phyloP scores from a whole-genome alignment of 164 flowering plant genomes.

The Amborella trichopoda region DNA sequence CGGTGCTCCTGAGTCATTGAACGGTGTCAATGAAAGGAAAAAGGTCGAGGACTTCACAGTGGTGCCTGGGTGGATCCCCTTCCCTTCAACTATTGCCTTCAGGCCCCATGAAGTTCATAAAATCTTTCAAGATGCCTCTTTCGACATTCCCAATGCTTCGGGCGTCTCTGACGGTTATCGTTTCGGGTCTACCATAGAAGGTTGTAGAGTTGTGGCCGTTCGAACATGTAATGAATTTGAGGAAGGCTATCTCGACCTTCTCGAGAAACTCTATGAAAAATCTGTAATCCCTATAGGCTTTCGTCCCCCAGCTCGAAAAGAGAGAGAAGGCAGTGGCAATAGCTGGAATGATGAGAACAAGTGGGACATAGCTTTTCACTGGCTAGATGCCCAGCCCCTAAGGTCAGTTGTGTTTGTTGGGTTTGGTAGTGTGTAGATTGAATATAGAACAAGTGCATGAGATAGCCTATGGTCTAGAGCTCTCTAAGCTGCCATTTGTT shows the following conservation, averaged over 20 bases:
- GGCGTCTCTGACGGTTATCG: constrained; percentile 11
- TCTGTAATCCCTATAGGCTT: constrained; percentile 29
- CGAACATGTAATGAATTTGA: constrained; percentile 27
- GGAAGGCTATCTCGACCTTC: constrained; percentile 15
- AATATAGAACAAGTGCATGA: no score
- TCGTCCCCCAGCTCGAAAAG: constrained; percentile 17
- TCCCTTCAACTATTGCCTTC: neutral
- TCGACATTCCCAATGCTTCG: neutral
- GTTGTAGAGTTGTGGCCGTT: constrained; percentile 12
- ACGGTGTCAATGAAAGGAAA: neutral
- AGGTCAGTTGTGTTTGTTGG: constrained; percentile 40
- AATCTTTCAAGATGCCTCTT: neutral
- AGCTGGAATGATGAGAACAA: neutral
- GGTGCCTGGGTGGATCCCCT: neutral
- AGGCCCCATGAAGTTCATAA: neutral
- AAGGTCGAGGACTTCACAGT: neutral
- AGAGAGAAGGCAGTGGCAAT: neutral
- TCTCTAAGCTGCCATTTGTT: constrained; percentile 17
- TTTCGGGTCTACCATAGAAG: neutral
- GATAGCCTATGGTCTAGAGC: constrained; percentile 18
- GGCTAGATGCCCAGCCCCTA: constrained; percentile 24
- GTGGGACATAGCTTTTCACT: constrained; percentile 21
- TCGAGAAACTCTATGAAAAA: constrained; percentile 9
- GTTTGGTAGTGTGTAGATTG: no score
- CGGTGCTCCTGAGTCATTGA: constrained; percentile 5